Evolutionary conservation across 192 early-diverging fungal species (phyloP), one percentile per base, ranked within the genome.

Genomic region (Thoreauomyces humboldtii): DNA sequence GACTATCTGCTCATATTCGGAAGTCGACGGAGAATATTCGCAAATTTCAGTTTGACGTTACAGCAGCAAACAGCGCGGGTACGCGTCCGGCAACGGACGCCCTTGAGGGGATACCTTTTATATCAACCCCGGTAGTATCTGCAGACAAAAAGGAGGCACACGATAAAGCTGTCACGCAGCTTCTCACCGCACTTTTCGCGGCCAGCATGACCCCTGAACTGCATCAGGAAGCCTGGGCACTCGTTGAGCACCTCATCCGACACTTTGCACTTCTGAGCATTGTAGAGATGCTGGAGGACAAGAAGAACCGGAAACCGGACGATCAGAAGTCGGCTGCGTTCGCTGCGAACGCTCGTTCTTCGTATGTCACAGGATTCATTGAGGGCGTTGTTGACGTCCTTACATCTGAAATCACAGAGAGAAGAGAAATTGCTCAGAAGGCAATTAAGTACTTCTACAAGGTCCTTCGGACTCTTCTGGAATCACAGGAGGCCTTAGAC

Each of bases 361-460:
- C 84, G 15, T 50, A 62, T 12, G 65, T 81, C 35, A 75, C 76
- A 27, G 83, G 89, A 25, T 87, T 95, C 59, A 81, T 95, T 5
- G 86, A 89, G 21, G 89, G 88, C 0, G 78, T 95, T 12, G 86
- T 94, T 2, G 80, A 87, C 22, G 80, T 85, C n/a, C 85, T 93
- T 54, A 80, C 92, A 0, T 86, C 87, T 11, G 89, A 90, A 52
- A 79, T 82, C 33, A 28, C 45, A 4, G 73, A 83, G 11, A 71
- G 88, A 15, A 72, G 88, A 32, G 68, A 78, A 43, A 55, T 89
- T n/a, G 91, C 87, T 2, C 84, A 87, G 64, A 77, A 79, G 17
- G 72, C 87, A 4, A 59, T 94, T n/a, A 73, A 76, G 44, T 46
- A 83, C 11, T 85, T 91, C 47, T 84, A 89, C 71, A 72, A 81